Base-by-base conservation (phyloP, 139 green algal species). In the Tetraselmis striata region DNA sequence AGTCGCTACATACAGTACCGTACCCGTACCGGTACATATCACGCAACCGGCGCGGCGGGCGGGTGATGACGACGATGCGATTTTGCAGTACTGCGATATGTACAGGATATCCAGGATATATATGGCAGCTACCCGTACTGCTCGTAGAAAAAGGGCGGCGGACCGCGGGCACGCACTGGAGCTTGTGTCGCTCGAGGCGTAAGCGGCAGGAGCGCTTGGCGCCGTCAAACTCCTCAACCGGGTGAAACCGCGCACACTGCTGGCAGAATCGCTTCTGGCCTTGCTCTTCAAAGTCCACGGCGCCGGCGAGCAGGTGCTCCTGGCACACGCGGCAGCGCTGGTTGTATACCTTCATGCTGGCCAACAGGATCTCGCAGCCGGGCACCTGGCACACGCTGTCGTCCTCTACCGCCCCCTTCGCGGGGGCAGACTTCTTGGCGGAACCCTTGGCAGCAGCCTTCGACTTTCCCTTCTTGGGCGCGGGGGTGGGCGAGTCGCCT, bases 211-310 rank as follows among this genome's bases (percentile, higher is more conserved):
- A 93, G 83, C 95, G 91, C 80, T 95, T 93, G 78, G 89, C 87
- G 27, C 89, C 95, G 80, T 98, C 95, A 85, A 98, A 98, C 28
- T 95, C 92, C 0, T 81, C 84, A 28, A 98, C 87, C 29, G 93
- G 88, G 76, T 98, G 95, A 84, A 98, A 98, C 67, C 94, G 89
- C 1, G 93, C 93, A 82, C 94, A 97, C 91, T 97, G 93, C 88
- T 97, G 94, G 87, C 94, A 97, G 89, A 96, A 97, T 74, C 94
- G 91, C 87, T 96, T 90, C 26, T 77, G 1, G 2, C 25, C 1
- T n/a, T n/a, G n/a, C 1, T 78, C 81, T 75, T 87, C 82, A 11
- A 87, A 67, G 45, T 67, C 45, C 45, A 67, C 45, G 11, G 18
- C 45, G 45, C 45, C 45, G 11, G 45, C 45, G 18, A 67, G 45